These are phyloP conservation scores for Leccinum subrobustum DNA, from an alignment of 1,284 basidiomycete genomes.

Conservation along the genomic window DNA sequence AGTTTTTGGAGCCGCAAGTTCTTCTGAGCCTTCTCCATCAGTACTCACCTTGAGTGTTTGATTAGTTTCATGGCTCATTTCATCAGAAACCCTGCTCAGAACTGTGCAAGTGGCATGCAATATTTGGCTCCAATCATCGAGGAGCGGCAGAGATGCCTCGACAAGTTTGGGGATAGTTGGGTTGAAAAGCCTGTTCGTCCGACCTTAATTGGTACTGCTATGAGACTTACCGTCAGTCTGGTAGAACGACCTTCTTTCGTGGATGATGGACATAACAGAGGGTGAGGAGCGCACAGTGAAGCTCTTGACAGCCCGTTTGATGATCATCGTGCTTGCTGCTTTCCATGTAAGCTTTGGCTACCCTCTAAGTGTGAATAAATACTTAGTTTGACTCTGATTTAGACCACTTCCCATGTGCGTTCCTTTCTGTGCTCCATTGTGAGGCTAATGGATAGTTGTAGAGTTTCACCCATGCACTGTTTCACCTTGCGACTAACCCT, in stretches of 20 bases:
- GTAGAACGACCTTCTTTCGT: conserved; percentile 44
- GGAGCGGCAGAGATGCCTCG: conserved; percentile 33
- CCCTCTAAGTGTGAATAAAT: too few species aligned
- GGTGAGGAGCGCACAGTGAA: conserved; percentile 30
- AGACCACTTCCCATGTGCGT: conserved; percentile 21
- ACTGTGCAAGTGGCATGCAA: conserved; percentile 14
- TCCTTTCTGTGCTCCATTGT: neutral
- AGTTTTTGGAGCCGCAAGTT: conserved; percentile 38
- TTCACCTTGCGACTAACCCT: conserved; percentile 38
- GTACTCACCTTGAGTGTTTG: neutral
- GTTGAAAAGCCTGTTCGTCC: conserved; percentile 38
- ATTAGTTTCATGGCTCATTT: conserved; percentile 7
- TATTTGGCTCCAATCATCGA: conserved; percentile 38
- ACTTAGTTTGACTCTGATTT: neutral
- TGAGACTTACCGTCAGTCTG: neutral
- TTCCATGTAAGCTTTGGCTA: conserved; percentile 30
- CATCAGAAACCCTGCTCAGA: conserved; percentile 23
- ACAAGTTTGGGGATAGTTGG: conserved; percentile 37
- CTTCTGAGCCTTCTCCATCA: neutral
- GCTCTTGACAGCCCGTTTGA: conserved; percentile 34
- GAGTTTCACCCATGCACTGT: conserved; percentile 37
- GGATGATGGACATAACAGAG: conserved; percentile 42
- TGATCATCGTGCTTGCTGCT: conserved; percentile 39
- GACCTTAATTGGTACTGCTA: too few species aligned
- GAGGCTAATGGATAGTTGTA: conserved; percentile 4